Base-by-base conservation (phyloP, 805 yeast species). In the Citeromyces matritensis region DNA sequence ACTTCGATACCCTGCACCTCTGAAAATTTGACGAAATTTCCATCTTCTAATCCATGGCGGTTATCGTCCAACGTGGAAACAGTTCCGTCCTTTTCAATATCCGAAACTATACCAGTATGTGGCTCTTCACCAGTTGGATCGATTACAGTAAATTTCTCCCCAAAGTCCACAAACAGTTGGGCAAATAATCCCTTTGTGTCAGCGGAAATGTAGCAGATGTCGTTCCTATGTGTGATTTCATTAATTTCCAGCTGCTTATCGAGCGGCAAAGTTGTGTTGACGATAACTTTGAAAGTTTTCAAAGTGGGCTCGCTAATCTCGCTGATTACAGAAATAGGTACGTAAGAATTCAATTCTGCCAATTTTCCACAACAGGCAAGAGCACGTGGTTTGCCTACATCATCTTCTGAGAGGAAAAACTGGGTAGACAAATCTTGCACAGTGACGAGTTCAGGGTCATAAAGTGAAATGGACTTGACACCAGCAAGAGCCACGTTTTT, bases 401-500 rank as follows among this genome's bases (percentile, higher is more conserved):
- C 95, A 1, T 45, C 44, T 36, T 69, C 76, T 5, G 66, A 40
- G 30, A 91, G 62, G 53, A 85, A 91, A 60, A 85, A 91, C 51
- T 88, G 99, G 9, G 94, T 65, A 2, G 95, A 81, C 35, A 91
- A 64, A 52, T 91, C 97, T 32, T 56, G 64, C 29, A 84, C 40
- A 33, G 62, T 53, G 13, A 80, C 78, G 1, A 73, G 67, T 12
- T 60, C 61, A 9, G 94, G 94, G 48, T 91, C 99, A 51, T 77
- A 83, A 23, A 91, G 54, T 6, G 93, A 63, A 43, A 91, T 60
- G 6, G 94, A 77, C 59, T 91, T 91, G 44, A 91, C 98, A 47
- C 99, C 99, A 3, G 98, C 98, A 25, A 91, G 64, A 0, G 95
- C 93, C 34, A 91, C 84, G 55, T 91, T 91, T 58, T 91, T 91